phyloP scores from a whole-genome alignment of 2,329 filamentous ascomycete species.

The Colletotrichum musae region DNA sequence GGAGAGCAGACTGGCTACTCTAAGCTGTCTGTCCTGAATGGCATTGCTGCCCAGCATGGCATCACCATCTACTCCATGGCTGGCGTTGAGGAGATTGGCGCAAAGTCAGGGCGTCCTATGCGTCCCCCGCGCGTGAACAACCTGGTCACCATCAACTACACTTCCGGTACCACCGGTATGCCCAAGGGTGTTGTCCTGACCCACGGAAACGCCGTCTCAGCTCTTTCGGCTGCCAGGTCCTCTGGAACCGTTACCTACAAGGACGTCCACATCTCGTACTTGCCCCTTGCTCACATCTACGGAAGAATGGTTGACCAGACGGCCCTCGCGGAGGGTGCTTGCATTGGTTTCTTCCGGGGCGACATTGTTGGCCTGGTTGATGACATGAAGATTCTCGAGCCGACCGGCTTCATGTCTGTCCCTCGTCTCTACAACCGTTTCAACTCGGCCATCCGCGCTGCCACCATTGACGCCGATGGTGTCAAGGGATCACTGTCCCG shows the following conservation, averaged over 20 bases:
- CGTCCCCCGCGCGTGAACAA: slow-evolving; percentile 82
- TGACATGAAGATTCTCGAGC: slow-evolving; percentile 88
- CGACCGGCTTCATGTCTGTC: slow-evolving; percentile 88
- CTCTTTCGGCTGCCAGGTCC: slow-evolving; percentile 73
- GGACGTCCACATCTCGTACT: slow-evolving; percentile 85
- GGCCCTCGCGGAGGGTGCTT: slow-evolving; percentile 78
- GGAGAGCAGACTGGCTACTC: slow-evolving; percentile 84
- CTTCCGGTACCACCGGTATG: slow-evolving; percentile 85
- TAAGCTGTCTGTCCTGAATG: slow-evolving; percentile 83
- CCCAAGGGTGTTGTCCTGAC: slow-evolving; percentile 89
- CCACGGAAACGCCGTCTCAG: slow-evolving; percentile 85
- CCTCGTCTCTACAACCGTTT: slow-evolving; percentile 94
- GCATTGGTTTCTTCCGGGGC: slow-evolving; percentile 94
- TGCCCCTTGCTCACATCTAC: slow-evolving; percentile 95
- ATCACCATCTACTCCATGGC: slow-evolving; percentile 84
- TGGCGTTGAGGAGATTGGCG: slow-evolving; percentile 87
- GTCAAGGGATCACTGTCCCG: slow-evolving; percentile 86
- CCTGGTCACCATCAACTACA: slow-evolving; percentile 91
- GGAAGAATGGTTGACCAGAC: slow-evolving; percentile 87
- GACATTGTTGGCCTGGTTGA: slow-evolving; percentile 90
- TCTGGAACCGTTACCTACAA: slow-evolving; percentile 63
- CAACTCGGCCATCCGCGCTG: slow-evolving; percentile 83
- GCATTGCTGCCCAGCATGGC: slow-evolving; percentile 80
- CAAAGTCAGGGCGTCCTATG: slow-evolving; percentile 76
- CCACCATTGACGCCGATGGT: slow-evolving; percentile 84